Conservation (phyloP, 139 green algal genomes). For the Yamagishiella unicocca region DNA sequence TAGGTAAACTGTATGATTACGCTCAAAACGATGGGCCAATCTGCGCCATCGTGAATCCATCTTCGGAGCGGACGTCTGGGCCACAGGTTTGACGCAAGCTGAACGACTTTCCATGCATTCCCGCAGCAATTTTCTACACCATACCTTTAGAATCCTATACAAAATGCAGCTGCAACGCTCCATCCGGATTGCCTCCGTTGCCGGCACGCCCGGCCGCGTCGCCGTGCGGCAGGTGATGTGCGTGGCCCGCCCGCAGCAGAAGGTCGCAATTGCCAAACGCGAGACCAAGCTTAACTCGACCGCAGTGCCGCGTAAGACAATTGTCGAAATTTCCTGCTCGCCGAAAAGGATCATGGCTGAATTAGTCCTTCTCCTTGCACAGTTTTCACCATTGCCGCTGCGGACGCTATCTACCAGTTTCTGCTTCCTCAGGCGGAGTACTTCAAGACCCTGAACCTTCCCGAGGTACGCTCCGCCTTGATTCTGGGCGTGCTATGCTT, state of each 20-base stretch:
- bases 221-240: neutral
- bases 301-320: slow-evolving; percentile 21
- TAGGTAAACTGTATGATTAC: too few species aligned
- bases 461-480: slow-evolving; percentile 22
- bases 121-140: too few species aligned
- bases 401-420: slow-evolving; percentile 8
- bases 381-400: slow-evolving; percentile 29
- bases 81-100: too few species aligned
- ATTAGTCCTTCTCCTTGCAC: neutral
- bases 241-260: neutral
- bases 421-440: slow-evolving; percentile 64
- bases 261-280: neutral
- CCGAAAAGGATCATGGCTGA: neutral
- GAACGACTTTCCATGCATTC: too few species aligned
- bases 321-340: neutral
- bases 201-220: neutral
- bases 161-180: slow-evolving; percentile 27
- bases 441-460: slow-evolving; percentile 67
- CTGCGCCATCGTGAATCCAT: too few species aligned
- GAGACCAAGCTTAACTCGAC: slow-evolving; percentile 20
- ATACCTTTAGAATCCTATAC: too few species aligned
- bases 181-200: neutral
- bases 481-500: slow-evolving; percentile 32
- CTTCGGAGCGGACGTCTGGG: too few species aligned
- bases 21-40: too few species aligned